Conservation (phyloP, 345 rosid species). For the Eucalyptus cladocalyx region DNA sequence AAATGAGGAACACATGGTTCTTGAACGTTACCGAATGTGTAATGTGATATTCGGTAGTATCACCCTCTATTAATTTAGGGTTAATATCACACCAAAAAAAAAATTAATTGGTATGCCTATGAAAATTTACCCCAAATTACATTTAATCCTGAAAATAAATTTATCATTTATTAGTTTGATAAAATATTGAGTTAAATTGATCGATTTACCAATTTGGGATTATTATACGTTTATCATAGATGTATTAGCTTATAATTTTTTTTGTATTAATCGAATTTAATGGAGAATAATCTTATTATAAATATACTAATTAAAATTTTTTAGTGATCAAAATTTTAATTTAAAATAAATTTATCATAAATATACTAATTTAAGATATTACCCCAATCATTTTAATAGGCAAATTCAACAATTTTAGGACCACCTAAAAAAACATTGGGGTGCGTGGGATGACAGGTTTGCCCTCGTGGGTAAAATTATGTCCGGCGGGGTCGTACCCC, state of each 20-base stretch:
- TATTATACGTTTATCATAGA: fast-evolving
- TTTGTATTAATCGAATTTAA: fast-evolving
- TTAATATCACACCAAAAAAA: too few species aligned
- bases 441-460: background rate
- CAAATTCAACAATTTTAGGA: background rate
- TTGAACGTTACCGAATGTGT: fast-evolving
- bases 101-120: too few species aligned
- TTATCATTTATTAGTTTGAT: too few species aligned
- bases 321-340: background rate
- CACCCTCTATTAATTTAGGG: too few species aligned
- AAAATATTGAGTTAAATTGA: too few species aligned
- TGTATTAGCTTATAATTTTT: too few species aligned
- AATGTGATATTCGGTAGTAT: background rate
- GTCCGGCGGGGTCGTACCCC: background rate
- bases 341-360: background rate
- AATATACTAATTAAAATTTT: fast-evolving
- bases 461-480: background rate
- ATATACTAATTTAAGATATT: too few species aligned
- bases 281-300: fast-evolving
- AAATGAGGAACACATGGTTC: background rate
- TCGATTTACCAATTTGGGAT: fast-evolving
- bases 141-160: too few species aligned
- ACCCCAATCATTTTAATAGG: background rate
- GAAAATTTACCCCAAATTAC: too few species aligned
- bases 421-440: background rate